Evolutionary conservation across 164 flowering plant genomes (phyloP).

Genomic region (Chloranthus sessilifolius): DNA sequence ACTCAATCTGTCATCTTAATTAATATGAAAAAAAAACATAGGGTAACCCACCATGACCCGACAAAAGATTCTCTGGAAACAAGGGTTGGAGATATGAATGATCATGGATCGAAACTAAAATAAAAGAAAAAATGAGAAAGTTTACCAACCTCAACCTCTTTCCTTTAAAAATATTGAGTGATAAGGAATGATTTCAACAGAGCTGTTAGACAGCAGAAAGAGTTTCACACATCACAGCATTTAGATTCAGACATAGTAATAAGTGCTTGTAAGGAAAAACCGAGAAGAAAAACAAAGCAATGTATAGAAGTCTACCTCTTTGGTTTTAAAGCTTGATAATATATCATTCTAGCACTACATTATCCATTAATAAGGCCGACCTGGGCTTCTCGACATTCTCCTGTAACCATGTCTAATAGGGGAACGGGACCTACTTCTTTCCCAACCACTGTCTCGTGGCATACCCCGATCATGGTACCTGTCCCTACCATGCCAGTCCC

Average conservation of each 20-base stretch:
- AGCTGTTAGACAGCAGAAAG: slow-evolving; percentile 60
- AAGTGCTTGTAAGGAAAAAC: slow-evolving; percentile 25
- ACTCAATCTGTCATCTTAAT: slow-evolving; percentile 21
- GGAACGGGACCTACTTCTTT: slow-evolving; percentile 72
- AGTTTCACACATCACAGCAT: slow-evolving; percentile 28
- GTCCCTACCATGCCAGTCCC: slow-evolving; percentile 66
- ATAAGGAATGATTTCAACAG: slow-evolving; percentile 47
- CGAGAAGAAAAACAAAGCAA: too few relatives aligned
- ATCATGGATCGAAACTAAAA: slow-evolving; percentile 13
- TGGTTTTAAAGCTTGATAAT: slow-evolving; percentile 30
- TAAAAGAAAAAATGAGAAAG: slow-evolving; percentile 20
- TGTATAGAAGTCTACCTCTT: slow-evolving; percentile 68
- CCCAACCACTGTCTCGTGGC: slow-evolving; percentile 23
- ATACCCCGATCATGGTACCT: slow-evolving; percentile 44
- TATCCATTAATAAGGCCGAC: slow-evolving; percentile 38
- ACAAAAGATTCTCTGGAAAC: not conserved
- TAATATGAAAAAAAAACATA: slow-evolving; percentile 15
- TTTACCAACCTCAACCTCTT: slow-evolving; percentile 28
- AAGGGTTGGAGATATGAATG: slow-evolving; percentile 11
- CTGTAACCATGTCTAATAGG: slow-evolving; percentile 63
- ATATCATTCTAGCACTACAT: slow-evolving; percentile 30
- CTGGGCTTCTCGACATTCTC: slow-evolving; percentile 70
- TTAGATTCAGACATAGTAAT: slow-evolving; percentile 29
- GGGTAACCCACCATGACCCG: slow-evolving; percentile 8
- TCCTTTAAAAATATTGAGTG: slow-evolving; percentile 45